Conservation (phyloP, 768 basidiomycete genomes). For the Leccinellum luteum region DNA sequence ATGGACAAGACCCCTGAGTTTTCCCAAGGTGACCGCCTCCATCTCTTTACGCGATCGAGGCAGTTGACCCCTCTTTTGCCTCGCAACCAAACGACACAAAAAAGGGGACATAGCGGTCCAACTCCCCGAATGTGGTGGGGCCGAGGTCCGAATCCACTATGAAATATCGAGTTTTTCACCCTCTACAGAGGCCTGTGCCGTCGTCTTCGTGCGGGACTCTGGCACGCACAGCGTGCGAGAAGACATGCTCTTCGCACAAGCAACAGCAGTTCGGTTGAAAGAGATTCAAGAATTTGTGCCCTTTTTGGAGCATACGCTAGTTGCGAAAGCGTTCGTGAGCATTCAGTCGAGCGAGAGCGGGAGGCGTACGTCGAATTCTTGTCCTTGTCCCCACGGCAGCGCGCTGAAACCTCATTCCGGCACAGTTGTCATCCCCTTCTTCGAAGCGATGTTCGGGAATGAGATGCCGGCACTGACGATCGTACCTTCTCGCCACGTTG, state of each 20-base stretch:
- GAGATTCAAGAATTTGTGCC: constrained; percentile 14
- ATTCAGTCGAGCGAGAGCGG: constrained; percentile 2
- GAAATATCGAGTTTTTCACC: constrained; percentile 46
- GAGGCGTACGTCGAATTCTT: constrained; percentile 15
- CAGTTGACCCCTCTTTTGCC: not conserved
- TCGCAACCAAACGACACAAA: not conserved
- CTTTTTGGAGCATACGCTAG: constrained; percentile 21
- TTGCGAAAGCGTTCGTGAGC: constrained; percentile 27
- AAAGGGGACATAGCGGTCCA: constrained; percentile 15
- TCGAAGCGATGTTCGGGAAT: constrained; percentile 19
- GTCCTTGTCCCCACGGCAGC: not conserved
- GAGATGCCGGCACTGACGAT: constrained; percentile 29
- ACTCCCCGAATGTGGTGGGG: constrained; percentile 3
- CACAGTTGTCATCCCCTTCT: constrained; percentile 19
- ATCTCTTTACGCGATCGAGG: not conserved
- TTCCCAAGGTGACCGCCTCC: constrained; percentile 36
- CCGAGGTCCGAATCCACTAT: constrained; percentile 36
- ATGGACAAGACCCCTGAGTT: constrained; percentile 38
- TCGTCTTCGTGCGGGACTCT: constrained; percentile 42
- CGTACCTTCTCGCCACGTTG: constrained; percentile 20
- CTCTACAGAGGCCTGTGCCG: constrained; percentile 38
- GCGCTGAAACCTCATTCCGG: not conserved
- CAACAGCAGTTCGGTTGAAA: constrained; percentile 14
- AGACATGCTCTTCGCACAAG: constrained; percentile 10
- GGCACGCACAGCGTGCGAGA: not conserved